Conservation (phyloP, 176 grass and related monocot genomes). For the Thinopyrum elongatum region DNA sequence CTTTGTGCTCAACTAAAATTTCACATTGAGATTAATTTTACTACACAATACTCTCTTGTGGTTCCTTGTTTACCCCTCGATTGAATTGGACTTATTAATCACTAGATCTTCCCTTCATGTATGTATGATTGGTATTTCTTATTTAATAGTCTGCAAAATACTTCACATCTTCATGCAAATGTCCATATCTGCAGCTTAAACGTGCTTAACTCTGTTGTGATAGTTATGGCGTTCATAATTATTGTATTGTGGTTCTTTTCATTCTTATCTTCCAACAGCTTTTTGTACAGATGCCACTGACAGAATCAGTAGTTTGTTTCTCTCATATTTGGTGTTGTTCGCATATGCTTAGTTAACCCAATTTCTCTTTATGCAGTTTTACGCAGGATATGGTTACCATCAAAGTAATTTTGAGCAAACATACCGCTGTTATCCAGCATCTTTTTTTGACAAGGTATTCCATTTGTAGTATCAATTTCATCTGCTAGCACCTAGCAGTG, state of each 20-base stretch:
- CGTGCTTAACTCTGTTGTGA: background rate
- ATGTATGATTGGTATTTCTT: background rate
- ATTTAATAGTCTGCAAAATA: background rate
- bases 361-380: conserved; percentile 46
- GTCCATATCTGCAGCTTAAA: background rate
- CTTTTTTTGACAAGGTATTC: conserved; percentile 87
- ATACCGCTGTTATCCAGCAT: conserved; percentile 70
- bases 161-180: background rate
- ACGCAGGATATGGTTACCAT: conserved; percentile 47
- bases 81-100: background rate
- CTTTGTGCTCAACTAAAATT: background rate
- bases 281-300: background rate
- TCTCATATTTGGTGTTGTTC: background rate
- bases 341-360: background rate
- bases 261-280: background rate
- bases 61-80: background rate
- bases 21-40: background rate
- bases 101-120: background rate
- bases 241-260: background rate
- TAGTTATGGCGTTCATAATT: background rate
- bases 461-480: conserved; percentile 10
- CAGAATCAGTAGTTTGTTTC: background rate
- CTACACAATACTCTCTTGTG: background rate
- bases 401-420: conserved; percentile 73
- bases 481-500: conserved; percentile 7